A percentile compares a stretch with the other conserved stretches of the same genome.
phyloP scores from a whole-genome alignment of 2,329 filamentous ascomycete species.

The Aspergillus felis region DNA sequence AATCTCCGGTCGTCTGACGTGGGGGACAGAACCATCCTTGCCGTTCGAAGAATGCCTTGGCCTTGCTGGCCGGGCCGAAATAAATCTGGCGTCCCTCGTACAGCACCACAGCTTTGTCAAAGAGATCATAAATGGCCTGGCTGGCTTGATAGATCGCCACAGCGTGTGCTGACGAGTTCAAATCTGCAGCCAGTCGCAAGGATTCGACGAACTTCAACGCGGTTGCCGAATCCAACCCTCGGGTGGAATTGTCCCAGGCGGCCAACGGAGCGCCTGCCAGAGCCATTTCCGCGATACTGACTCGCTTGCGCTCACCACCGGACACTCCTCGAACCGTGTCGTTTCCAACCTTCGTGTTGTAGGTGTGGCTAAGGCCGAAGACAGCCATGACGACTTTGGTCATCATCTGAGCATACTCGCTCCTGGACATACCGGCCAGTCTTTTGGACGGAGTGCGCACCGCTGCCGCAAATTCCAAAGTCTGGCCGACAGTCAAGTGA shows the following conservation, averaged over 20 bases:
- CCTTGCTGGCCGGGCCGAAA: conserved; percentile 59
- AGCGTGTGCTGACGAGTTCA: conserved; percentile 43
- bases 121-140: conserved; percentile 46
- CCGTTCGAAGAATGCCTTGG: conserved; percentile 62
- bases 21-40: conserved; percentile 64
- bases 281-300: conserved; percentile 54
- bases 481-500: conserved; percentile 65
- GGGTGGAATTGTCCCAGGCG: conserved; percentile 43
- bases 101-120: conserved; percentile 66
- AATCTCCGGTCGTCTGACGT: conserved; percentile 65
- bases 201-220: conserved; percentile 52
- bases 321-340: conserved; percentile 58
- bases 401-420: conserved; percentile 39
- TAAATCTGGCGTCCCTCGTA: conserved; percentile 73
- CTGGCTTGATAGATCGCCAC: conserved; percentile 51
- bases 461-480: conserved; percentile 70
- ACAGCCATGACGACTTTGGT: conserved; percentile 43
- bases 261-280: conserved; percentile 42
- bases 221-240: conserved; percentile 48
- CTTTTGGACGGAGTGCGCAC: conserved; percentile 48
- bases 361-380: conserved; percentile 45
- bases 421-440: conserved; percentile 25
- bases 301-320: conserved; percentile 58
- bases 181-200: conserved; percentile 44
- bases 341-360: conserved; percentile 44